Base-by-base conservation (phyloP, 768 basidiomycete genomes). In the Chalciporus pseudorubinellus region DNA sequence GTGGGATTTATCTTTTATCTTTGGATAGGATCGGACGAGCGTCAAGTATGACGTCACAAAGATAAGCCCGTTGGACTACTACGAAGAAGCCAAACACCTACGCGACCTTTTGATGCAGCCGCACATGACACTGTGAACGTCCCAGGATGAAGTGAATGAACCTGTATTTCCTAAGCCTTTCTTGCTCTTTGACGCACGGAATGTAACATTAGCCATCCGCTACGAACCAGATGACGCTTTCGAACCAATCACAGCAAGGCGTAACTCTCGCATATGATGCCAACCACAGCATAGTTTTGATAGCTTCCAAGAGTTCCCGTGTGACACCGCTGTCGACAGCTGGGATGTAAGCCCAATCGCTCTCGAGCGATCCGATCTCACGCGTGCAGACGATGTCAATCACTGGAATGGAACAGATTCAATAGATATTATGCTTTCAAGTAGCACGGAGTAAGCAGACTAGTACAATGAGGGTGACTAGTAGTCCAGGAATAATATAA, bases 31-130 rank as follows among this genome's bases (percentile, higher is more conserved):
- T n/a, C 78, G 78, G 63, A 78, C 79, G 4, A 85, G 94, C 20
- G 82, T 91, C 39, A 83, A 92, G 29, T 95, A 93, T 63, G 88
- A 87, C 3, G 87, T 94, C 60, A 80, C 83, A 44, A 80, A 77
- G 48, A 85, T 91, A 10, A 70, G 66, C 39, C 72, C 75, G 14
- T 65, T 92, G 36, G 80, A 95, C 61, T 94, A 85, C 65, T 74
- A 75, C 48, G 82, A 79, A 65, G 92, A 86, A 67, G 83, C 79
- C 7, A 73, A 75, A 41, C 64, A 74, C 20, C 72, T 92, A 51
- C 73, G 79, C 24, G 81, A 87, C 49, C 65, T 81, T 42, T 74
- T 95, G 52, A 60, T 55, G 33, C 75, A 76, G 48, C 77, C 78
- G 4, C 3, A 36, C 16, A 36, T n/a, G 34, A 36, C 4, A 16